These are phyloP conservation scores for Closterium sp. DNA, from an alignment of 139 green algal species.

Conservation along the genomic window DNA sequence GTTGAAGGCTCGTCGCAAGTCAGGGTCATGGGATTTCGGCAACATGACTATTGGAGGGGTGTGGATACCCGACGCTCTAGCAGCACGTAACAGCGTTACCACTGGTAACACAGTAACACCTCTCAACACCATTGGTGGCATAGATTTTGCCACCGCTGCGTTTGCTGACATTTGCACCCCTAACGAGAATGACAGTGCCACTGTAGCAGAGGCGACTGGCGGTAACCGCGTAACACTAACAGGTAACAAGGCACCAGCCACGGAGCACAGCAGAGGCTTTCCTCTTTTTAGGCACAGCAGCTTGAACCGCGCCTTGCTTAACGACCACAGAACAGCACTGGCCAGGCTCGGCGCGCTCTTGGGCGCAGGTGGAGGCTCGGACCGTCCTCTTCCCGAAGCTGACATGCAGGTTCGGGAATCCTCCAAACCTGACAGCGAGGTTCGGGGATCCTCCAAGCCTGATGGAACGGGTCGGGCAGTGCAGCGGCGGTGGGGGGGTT, in stretches of 20 bases:
- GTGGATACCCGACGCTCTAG: background rate
- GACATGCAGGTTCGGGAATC: background rate
- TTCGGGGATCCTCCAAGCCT: background rate
- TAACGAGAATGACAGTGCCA: background rate
- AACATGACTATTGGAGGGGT: background rate
- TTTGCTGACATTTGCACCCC: too few species aligned
- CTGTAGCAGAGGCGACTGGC: background rate
- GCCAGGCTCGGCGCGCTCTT: background rate
- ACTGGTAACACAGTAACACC: background rate
- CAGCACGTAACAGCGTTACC: background rate
- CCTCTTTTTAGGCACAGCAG: background rate
- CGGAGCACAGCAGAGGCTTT: background rate
- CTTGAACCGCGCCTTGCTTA: background rate
- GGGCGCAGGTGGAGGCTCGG: background rate
- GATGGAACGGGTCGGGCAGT: background rate
- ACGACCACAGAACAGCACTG: background rate
- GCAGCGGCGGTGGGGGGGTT: background rate
- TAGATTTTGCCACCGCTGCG: background rate
- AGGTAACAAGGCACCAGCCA: background rate
- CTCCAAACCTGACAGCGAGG: background rate
- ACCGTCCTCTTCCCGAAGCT: background rate
- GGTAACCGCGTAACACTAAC: background rate
- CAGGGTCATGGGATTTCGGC: background rate
- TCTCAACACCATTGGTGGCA: background rate
- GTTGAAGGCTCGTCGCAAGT: background rate